Evolutionary conservation across 2,329 filamentous ascomycete genomes (phyloP).

Genomic region (Botrytis galanthina): DNA sequence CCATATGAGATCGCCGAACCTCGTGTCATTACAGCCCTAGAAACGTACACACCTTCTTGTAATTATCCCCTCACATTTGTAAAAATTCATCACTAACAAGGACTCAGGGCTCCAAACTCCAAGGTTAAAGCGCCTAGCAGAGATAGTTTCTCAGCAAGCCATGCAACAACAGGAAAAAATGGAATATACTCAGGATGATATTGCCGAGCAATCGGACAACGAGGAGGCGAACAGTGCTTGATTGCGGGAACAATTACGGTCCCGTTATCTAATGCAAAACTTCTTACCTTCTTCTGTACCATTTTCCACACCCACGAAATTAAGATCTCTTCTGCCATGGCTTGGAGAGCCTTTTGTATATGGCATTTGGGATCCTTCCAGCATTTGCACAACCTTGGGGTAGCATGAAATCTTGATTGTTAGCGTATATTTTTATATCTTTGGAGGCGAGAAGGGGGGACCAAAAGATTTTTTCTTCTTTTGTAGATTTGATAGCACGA

Average conservation of each 20-base stretch:
- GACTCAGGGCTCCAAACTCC: slow-evolving; percentile 86
- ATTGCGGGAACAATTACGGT: slow-evolving; percentile 17
- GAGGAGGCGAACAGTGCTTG: slow-evolving; percentile 37
- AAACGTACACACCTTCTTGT: slow-evolving; percentile 98
- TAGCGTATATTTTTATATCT: slow-evolving; percentile 19
- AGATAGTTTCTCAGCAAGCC: slow-evolving; percentile 95
- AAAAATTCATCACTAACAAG: slow-evolving; percentile 35
- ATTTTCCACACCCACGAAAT: slow-evolving; percentile 32
- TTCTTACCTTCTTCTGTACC: slow-evolving; percentile 38
- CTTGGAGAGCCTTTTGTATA: slow-evolving; percentile 36
- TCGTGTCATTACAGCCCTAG: slow-evolving; percentile 88
- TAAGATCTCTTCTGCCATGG: slow-evolving; percentile 31
- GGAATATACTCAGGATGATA: slow-evolving; percentile 53
- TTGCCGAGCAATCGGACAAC: slow-evolving; percentile 45
- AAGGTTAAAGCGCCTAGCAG: slow-evolving; percentile 89
- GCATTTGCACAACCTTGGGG: slow-evolving; percentile 17
- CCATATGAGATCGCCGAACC: slow-evolving; percentile 98
- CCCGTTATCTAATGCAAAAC: slow-evolving; percentile 21
- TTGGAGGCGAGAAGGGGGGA: not conserved
- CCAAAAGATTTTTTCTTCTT: slow-evolving; percentile 9
- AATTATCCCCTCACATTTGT: slow-evolving; percentile 44
- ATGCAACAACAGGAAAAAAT: slow-evolving; percentile 92
- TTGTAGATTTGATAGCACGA: slow-evolving; percentile 18
- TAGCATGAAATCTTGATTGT: slow-evolving; percentile 20
- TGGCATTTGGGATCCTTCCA: slow-evolving; percentile 22